Base-by-base conservation (phyloP, 768 basidiomycete genomes). In the Lentinus tigrinus region DNA sequence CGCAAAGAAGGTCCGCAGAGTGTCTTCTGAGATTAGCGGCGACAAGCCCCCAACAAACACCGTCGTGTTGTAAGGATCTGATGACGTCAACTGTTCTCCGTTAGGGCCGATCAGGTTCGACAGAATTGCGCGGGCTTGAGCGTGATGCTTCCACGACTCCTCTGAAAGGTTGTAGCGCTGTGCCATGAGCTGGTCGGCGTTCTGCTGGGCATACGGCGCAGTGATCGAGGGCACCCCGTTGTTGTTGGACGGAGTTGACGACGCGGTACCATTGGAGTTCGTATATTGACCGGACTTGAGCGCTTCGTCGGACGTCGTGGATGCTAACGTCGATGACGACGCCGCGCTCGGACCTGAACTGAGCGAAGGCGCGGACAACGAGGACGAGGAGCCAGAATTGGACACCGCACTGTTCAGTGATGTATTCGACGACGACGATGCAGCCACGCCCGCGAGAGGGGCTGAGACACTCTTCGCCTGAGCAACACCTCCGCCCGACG, bases 61-160 rank as follows among this genome's bases (percentile, higher is more conserved):
- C 2, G 95, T 97, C 14, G 94, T 95, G 67, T 96, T 97, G 68
- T 94, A 93, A n/a, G 94, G 94, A 67, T 96, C 94, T 21, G 88
- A 91, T 23, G 89, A 91, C 27, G 90, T 91, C 61, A 93, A 76
- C 71, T 91, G 85, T 74, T 93, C 88, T 56, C 91, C 92, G 60
- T 93, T 91, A 0, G 89, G 91, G 21, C 92, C 91, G 40, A 93
- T 91, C 19, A 93, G 74, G 65, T 90, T 92, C 11, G 89, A 88
- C 56, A 93, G 73, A 56, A 93, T 90, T 2, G 90, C 89, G 6
- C 89, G 83, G 43, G 90, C 90, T 70, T 92, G 91, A 1, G 86
- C 85, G 52, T 91, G 88, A 63, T 91, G 90, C 70, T 91, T 89
- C 88, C 87, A 89, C 8, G 89, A 88, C 68, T 90, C 89, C 69